Percentiles rank a stretch among this genome's conserved stretches.
Evolutionary conservation across 768 basidiomycete species (phyloP).

Genomic region (Daedaleopsis nitida): DNA sequence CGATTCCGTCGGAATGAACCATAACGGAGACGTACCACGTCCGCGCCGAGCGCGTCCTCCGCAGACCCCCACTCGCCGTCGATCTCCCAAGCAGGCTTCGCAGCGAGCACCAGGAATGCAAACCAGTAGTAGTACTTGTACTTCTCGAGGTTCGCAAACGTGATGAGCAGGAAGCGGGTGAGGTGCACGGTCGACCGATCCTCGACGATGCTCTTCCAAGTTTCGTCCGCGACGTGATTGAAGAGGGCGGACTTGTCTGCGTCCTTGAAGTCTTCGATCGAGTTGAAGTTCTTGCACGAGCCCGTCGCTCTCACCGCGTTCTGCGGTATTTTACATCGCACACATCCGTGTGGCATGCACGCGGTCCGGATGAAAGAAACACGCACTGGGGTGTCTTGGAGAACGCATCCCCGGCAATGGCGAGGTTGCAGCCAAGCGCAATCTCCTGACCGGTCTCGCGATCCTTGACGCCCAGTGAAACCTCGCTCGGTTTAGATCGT

Average conservation of each 20-base stretch:
- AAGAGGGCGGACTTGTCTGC: constrained; percentile 92
- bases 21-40: constrained; percentile 40
- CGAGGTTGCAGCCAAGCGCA: constrained; percentile 67
- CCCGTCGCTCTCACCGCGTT: constrained; percentile 61
- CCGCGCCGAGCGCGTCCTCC: constrained; percentile 42
- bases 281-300: constrained; percentile 91
- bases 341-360: background rate
- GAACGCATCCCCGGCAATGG: constrained; percentile 68
- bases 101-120: constrained; percentile 88
- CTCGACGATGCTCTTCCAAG: constrained; percentile 63
- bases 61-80: constrained; percentile 62
- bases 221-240: constrained; percentile 70
- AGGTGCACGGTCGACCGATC: constrained; percentile 58
- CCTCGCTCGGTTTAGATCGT: too few relatives aligned
- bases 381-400: constrained; percentile 48
- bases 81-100: constrained; percentile 91
- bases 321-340: constrained; percentile 40
- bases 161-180: constrained; percentile 84
- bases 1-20: too few relatives aligned
- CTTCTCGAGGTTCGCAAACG: constrained; percentile 97
- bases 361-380: background rate
- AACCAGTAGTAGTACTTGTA: constrained; percentile 99
- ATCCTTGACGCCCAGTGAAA: too few relatives aligned
- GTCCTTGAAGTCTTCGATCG: constrained; percentile 92
- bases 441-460: constrained; percentile 75